Evolutionary conservation across 177 flowering plant genomes (phyloP).

Genomic region (Telopea speciosissima): DNA sequence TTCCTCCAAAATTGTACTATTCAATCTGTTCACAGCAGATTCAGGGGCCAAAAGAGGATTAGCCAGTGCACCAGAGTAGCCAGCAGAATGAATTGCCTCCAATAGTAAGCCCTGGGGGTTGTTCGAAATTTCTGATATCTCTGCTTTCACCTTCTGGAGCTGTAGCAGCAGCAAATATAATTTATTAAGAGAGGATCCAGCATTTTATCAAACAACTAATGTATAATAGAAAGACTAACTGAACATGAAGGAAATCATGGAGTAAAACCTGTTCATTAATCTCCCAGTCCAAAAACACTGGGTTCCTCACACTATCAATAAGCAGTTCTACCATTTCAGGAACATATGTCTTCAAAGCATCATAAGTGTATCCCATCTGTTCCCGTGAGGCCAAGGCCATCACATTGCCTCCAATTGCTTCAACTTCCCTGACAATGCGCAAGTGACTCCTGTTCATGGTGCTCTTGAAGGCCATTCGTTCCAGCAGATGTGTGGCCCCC

Average conservation of each 20-base stretch:
- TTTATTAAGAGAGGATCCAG: background rate
- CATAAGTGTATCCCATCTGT: constrained; percentile 83
- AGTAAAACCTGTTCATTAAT: constrained; percentile 75
- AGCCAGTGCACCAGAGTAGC: constrained; percentile 36
- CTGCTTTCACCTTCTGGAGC: constrained; percentile 33
- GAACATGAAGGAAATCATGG: background rate
- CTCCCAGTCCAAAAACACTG: constrained; percentile 94
- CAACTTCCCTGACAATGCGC: constrained; percentile 86
- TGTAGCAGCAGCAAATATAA: constrained; percentile 9
- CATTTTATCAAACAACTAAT: background rate
- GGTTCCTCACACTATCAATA: constrained; percentile 81
- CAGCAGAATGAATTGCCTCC: constrained; percentile 41
- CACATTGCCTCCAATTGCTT: constrained; percentile 84
- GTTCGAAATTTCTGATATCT: constrained; percentile 24
- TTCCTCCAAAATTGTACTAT: constrained; percentile 30
- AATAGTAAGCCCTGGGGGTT: constrained; percentile 39
- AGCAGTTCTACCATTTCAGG: constrained; percentile 95
- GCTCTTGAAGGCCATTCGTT: constrained; percentile 92
- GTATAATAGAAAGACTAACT: background rate
- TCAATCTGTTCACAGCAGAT: constrained; percentile 28
- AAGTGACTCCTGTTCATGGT: constrained; percentile 80
- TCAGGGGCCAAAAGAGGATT: constrained; percentile 42
- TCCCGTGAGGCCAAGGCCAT: constrained; percentile 81
- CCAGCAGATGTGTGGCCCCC: constrained; percentile 82
- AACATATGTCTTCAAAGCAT: constrained; percentile 80